phyloP scores from a whole-genome alignment of 2,329 filamentous ascomycete species.

The Hypoxylon sp. region DNA sequence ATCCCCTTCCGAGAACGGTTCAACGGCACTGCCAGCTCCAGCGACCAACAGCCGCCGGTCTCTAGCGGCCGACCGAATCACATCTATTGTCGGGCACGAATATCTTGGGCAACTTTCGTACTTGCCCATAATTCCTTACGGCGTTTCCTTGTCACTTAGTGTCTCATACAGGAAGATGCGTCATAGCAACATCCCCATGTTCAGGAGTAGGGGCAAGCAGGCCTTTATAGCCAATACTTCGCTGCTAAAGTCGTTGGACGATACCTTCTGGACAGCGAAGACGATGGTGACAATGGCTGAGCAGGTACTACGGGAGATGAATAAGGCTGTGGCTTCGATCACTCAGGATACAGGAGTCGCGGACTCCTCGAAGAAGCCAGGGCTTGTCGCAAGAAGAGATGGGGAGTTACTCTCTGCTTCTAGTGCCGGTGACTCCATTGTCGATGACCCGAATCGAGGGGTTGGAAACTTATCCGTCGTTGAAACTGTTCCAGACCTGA shows the following conservation, averaged over 20 bases:
- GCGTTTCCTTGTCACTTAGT: constrained; percentile 66
- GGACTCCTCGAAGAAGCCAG: constrained; percentile 36
- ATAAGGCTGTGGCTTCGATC: constrained; percentile 59
- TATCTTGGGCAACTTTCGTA: constrained; percentile 55
- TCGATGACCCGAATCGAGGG: constrained; percentile 30
- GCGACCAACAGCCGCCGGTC: constrained; percentile 65
- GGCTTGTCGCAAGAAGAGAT: constrained; percentile 24
- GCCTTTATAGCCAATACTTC: constrained; percentile 63
- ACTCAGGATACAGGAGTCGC: constrained; percentile 44
- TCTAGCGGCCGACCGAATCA: constrained; percentile 64
- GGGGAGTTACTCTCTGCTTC: constrained; percentile 11
- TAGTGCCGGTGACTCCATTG: constrained; percentile 7
- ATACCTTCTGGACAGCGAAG: constrained; percentile 65
- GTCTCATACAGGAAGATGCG: constrained; percentile 71
- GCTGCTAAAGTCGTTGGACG: constrained; percentile 60
- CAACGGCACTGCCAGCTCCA: constrained; percentile 53
- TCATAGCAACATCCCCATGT: constrained; percentile 66
- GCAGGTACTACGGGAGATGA: constrained; percentile 63
- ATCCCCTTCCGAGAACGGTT: constrained; percentile 52
- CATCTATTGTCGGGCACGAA: constrained; percentile 61
- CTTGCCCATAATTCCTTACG: constrained; percentile 68
- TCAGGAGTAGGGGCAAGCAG: constrained; percentile 61
- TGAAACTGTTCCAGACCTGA: constrained; percentile 57
- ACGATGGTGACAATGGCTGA: constrained; percentile 64
- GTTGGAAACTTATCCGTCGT: constrained; percentile 53